A percentile compares a stretch with the other conserved stretches of the same genome.
These are phyloP conservation scores for Paraconiothyrium sp. DNA, from an alignment of 2,329 filamentous ascomycete genomes.

Conservation along the genomic window DNA sequence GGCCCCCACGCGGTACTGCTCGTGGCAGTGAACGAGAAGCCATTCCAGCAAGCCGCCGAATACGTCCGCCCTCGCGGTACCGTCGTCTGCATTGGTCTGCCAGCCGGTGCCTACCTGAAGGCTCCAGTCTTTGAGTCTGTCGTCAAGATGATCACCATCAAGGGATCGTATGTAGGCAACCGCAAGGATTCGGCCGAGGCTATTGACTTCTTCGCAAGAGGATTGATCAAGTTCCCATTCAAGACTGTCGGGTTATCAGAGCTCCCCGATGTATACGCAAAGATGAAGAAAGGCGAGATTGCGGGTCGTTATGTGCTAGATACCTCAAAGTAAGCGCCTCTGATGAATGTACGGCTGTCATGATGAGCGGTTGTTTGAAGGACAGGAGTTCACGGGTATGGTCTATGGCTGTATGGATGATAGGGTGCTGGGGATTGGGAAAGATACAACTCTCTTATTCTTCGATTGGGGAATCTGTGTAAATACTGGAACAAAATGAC, in stretches of 20 bases:
- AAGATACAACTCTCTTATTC: neutral
- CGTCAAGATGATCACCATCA: constrained; percentile 89
- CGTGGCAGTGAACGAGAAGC: constrained; percentile 86
- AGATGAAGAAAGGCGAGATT: constrained; percentile 73
- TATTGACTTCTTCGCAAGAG: constrained; percentile 85
- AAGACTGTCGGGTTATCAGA: constrained; percentile 85
- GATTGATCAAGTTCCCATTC: constrained; percentile 86
- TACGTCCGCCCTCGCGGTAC: constrained; percentile 86
- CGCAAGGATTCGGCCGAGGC: constrained; percentile 87
- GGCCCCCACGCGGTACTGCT: constrained; percentile 89
- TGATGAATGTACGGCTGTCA: neutral
- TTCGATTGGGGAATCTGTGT: neutral
- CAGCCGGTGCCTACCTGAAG: constrained; percentile 76
- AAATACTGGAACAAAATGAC: neutral
- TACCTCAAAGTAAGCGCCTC: constrained; percentile 55
- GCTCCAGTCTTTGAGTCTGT: constrained; percentile 92
- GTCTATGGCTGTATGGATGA: neutral
- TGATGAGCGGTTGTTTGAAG: neutral
- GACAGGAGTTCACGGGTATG: neutral
- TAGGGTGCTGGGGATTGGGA: neutral
- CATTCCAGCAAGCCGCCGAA: constrained; percentile 91
- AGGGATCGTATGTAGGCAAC: constrained; percentile 94
- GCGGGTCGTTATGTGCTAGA: constrained; percentile 84
- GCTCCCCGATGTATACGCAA: constrained; percentile 79
- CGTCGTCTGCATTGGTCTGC: constrained; percentile 89